Base-by-base conservation (phyloP, 345 rosid species). In the Brassica carinata region DNA sequence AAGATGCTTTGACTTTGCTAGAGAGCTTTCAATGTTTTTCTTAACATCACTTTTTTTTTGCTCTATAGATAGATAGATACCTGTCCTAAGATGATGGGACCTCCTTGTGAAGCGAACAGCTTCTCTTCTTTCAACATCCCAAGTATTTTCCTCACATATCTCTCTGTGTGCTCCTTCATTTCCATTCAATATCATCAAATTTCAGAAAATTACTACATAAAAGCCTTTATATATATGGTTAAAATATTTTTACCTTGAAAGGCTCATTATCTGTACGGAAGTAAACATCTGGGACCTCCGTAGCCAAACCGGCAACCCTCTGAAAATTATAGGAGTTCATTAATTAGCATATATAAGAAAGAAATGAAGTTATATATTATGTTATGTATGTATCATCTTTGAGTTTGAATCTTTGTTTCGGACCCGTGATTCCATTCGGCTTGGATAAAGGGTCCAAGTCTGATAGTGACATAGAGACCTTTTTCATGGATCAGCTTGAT, bases 361-460 rank as follows among this genome's bases (percentile, higher is more conserved):
- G 27, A 18, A 17, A 17, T 15, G 9, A 5, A 15, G 59, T n/a
- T n/a, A n/a, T 53, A 55, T 15, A 15, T 55, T 55, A 55, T 55
- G 10, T 55, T 55, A 55, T 55, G 10, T n/a, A 53, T n/a, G 18
- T 5, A 18, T 57, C 11, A 18, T 1, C 8, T 55, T 57, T 19
- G 30, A 2, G 29, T 58, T 58, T 58, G 29, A 19, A 58, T 19
- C 29, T 8, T 18, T 61, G 5, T 61, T 9, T 10, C 2, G 5
- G 11, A 95, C 99, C 99, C 99, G 36, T 96, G 94, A 77, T 84
- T 96, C 98, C 98, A 96, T 85, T 96, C 99, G 69, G 94, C 99
- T 76, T 96, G 96, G 67, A 96, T 84, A 84, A 92, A 96, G 0
- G 99, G 98, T 40, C 99, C 99, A 77, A 93, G 76, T 81, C 98